Evolutionary conservation across 225 moss, liverwort and hornwort species (phyloP).

Genomic region (Sphagnum tenellum): DNA sequence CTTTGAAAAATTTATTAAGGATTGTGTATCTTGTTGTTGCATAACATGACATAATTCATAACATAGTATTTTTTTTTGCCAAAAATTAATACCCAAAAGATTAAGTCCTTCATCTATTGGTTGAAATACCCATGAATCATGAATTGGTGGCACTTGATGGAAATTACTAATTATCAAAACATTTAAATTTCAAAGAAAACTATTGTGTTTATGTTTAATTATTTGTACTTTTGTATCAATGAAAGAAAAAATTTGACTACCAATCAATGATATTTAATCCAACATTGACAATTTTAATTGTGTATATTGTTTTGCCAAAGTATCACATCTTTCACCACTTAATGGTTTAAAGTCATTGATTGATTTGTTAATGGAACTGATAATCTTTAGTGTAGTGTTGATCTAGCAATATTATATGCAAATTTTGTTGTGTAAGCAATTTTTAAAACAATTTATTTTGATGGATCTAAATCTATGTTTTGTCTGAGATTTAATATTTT

Average conservation of each 20-base stretch:
- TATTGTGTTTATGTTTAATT: neutral
- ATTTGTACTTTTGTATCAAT: neutral
- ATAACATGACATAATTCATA: no score
- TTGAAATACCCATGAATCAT: slow-evolving; percentile 3
- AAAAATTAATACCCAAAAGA: neutral
- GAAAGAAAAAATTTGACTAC: neutral
- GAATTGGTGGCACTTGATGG: slow-evolving; percentile 2
- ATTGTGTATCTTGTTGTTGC: no score
- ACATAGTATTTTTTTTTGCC: neutral
- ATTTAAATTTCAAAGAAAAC: neutral
- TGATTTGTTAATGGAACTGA: neutral
- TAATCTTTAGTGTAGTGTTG: neutral
- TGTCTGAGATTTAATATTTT: no score
- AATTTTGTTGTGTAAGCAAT: neutral
- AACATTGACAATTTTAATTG: neutral
- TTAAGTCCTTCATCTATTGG: neutral
- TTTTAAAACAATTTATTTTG: neutral
- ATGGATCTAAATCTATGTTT: neutral
- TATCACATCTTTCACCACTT: neutral
- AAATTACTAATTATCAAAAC: neutral
- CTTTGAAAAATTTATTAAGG: neutral
- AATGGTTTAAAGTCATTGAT: neutral
- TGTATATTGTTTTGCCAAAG: neutral
- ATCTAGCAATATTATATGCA: neutral
- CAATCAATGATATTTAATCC: neutral